These are phyloP conservation scores for Saturnispora gosingensis DNA, from an alignment of 805 yeast genomes.

Conservation along the genomic window DNA sequence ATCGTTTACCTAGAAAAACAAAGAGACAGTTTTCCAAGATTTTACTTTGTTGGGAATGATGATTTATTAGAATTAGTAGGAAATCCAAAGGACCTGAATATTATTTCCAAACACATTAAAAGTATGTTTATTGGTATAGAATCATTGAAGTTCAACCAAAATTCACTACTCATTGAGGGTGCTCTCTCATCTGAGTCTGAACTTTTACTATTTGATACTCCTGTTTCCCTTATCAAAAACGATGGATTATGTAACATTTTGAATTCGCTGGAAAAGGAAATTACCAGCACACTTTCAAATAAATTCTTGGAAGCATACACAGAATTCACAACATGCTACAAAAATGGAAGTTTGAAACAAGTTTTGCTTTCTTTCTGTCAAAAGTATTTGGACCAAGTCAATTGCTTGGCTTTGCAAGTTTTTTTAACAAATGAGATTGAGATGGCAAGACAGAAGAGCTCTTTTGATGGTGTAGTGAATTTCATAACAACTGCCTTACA, in stretches of 20 bases:
- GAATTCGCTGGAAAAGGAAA: constrained; percentile 42
- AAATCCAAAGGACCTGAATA: constrained; percentile 35
- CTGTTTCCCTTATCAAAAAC: constrained; percentile 35
- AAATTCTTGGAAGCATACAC: constrained; percentile 27
- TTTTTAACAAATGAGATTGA: constrained; percentile 42
- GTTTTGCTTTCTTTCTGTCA: constrained; percentile 29
- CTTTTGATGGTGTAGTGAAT: neutral
- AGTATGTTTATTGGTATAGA: constrained; percentile 67
- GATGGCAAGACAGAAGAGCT: neutral
- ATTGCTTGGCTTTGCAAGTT: constrained; percentile 46
- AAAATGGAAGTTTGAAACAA: neutral
- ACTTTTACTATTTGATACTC: constrained; percentile 30
- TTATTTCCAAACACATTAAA: constrained; percentile 49
- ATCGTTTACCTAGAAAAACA: constrained; percentile 75
- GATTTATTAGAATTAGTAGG: constrained; percentile 81
- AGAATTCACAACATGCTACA: constrained; percentile 14
- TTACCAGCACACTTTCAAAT: constrained; percentile 39
- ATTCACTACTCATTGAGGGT: constrained; percentile 26
- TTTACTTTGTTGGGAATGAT: constrained; percentile 85
- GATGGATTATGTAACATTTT: constrained; percentile 56
- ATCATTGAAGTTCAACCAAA: constrained; percentile 27
- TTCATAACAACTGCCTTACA: neutral
- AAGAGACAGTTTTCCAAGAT: constrained; percentile 67
- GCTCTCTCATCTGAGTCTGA: constrained; percentile 65
- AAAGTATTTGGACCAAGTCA: constrained; percentile 46